Conservation (phyloP, 495 filamentous ascomycete species). For the Penicillium arizonense region DNA sequence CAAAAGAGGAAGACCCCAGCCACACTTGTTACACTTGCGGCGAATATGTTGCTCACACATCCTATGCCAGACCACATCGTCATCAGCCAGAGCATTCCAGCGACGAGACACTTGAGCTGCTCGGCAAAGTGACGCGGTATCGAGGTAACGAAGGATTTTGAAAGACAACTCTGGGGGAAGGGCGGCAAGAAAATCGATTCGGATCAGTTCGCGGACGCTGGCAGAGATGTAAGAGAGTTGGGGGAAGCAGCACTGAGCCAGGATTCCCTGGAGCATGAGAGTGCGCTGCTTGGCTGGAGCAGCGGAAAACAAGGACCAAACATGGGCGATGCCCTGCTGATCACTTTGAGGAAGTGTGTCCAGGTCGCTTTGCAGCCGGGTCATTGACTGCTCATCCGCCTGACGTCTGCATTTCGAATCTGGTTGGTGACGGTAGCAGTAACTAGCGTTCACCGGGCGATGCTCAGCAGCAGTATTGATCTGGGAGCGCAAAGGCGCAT, state of each 20-base stretch:
- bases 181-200: constrained; percentile 90
- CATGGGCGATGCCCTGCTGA: constrained; percentile 88
- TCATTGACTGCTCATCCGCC: constrained; percentile 93
- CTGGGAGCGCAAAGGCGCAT: constrained; percentile 61
- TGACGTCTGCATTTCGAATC: constrained; percentile 91
- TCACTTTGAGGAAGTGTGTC: constrained; percentile 77
- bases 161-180: constrained; percentile 88
- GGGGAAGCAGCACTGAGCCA: constrained; percentile 94
- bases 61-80: constrained; percentile 96
- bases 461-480: constrained; percentile 28
- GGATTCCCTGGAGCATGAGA: constrained; percentile 91
- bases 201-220: constrained; percentile 84
- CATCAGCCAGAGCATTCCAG: constrained; percentile 87
- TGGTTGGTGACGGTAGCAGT: constrained; percentile 93
- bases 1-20: constrained; percentile 87
- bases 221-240: constrained; percentile 90
- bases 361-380: constrained; percentile 85
- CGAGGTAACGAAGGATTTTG: constrained; percentile 89
- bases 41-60: constrained; percentile 99
- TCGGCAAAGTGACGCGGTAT: constrained; percentile 95
- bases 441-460: constrained; percentile 70
- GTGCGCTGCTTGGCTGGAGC: constrained; percentile 90
- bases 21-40: constrained; percentile 94
- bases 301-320: constrained; percentile 97
- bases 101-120: constrained; percentile 89